These are phyloP conservation scores for Kalmusia sp. DNA, from an alignment of 2,329 filamentous ascomycete genomes.

Conservation along the genomic window DNA sequence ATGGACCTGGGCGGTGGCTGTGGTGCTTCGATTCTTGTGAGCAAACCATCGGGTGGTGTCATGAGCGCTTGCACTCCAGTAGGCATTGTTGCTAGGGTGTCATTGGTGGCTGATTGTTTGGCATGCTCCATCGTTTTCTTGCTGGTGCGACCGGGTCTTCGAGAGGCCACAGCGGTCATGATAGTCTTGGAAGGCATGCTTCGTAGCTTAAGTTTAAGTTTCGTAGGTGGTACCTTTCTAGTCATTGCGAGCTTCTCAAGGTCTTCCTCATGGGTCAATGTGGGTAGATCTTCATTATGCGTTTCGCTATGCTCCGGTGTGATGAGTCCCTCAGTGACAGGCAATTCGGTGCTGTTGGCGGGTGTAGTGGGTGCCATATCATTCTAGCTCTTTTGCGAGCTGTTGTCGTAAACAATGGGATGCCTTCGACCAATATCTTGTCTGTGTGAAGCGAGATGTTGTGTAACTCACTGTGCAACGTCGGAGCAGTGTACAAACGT, in stretches of 20 bases:
- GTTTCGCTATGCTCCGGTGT: background rate
- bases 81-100: no score
- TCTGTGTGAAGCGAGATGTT: background rate
- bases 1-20: background rate
- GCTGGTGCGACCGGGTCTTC: background rate
- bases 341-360: background rate
- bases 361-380: background rate
- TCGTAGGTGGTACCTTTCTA: background rate
- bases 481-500: background rate
- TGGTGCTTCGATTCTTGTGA: background rate
- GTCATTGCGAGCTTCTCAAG: background rate
- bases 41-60: no score
- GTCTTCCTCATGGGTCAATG: background rate
- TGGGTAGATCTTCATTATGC: background rate
- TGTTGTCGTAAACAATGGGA: background rate
- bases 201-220: slow-evolving; percentile 3
- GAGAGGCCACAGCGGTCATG: background rate
- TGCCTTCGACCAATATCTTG: background rate
- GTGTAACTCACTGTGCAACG: background rate
- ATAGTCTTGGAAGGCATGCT: background rate
- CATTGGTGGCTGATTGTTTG: background rate
- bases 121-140: background rate
- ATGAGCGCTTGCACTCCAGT: no score
- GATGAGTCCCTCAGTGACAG: background rate
- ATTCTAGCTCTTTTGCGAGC: background rate